Percentiles rank a stretch among this genome's conserved stretches.
phyloP scores from a whole-genome alignment of 305 asterid genomes.

The Petunia hybrid region DNA sequence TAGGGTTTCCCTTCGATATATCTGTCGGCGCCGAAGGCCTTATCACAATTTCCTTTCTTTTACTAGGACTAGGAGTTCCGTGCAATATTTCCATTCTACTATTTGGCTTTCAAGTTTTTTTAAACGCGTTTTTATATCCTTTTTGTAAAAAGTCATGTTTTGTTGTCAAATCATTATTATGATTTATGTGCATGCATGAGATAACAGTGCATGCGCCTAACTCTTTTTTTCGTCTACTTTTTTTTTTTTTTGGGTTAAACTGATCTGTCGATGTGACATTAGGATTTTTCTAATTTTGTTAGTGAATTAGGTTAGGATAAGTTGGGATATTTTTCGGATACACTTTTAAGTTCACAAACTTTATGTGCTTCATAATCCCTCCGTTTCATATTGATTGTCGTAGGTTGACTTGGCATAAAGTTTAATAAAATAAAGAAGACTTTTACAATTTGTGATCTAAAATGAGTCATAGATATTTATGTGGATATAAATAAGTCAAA shows the following conservation, averaged over 20 bases:
- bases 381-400: too few relatives aligned
- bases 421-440: too few relatives aligned
- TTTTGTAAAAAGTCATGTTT: constrained; percentile 20
- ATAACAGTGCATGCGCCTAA: not conserved
- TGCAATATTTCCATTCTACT: not conserved
- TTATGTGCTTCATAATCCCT: too few relatives aligned
- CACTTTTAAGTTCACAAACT: not conserved
- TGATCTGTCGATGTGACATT: not conserved
- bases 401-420: too few relatives aligned
- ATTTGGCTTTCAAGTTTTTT: constrained; percentile 15
- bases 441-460: too few relatives aligned
- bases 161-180: constrained; percentile 17
- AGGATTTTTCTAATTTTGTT: not conserved
- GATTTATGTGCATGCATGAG: not conserved
- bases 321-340: not conserved
- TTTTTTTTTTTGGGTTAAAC: not conserved
- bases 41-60: not conserved
- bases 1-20: not conserved
- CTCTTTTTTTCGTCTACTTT: not conserved
- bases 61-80: constrained; percentile 12
- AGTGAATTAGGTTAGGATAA: constrained; percentile 13
- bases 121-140: constrained; percentile 18
- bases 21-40: not conserved
- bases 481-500: too few relatives aligned
- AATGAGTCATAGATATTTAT: too few relatives aligned